These are phyloP conservation scores for Trichomonas vaginalis DNA, from an alignment of 208 protist species.

Conservation along the genomic window DNA sequence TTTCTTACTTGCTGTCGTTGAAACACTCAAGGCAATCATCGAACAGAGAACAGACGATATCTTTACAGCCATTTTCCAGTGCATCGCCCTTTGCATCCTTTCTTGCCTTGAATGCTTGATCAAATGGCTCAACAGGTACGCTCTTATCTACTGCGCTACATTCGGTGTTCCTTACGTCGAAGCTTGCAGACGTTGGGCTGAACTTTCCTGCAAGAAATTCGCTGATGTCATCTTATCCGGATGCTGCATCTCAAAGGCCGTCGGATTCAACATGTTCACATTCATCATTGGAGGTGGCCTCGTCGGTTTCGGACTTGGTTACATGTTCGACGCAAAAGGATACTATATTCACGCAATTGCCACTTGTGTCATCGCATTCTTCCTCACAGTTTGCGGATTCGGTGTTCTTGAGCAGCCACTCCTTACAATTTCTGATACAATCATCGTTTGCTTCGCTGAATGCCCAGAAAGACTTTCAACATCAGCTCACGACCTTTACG, in stretches of 20 bases:
- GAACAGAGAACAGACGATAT: background rate
- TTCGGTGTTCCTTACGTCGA: background rate
- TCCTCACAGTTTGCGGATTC: background rate
- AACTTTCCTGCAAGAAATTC: background rate
- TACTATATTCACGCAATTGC: background rate
- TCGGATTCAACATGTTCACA: background rate
- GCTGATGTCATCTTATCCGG: background rate
- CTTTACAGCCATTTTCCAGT: background rate
- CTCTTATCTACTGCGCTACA: background rate
- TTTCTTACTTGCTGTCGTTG: background rate
- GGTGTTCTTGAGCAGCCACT: background rate
- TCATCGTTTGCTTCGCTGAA: background rate
- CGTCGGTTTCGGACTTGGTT: background rate
- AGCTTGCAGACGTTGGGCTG: background rate
- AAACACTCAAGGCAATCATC: background rate
- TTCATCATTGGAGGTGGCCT: background rate
- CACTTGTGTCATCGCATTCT: background rate
- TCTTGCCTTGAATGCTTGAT: background rate
- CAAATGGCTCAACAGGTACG: background rate
- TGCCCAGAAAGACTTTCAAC: background rate
- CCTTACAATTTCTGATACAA: background rate
- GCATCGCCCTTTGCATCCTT: background rate
- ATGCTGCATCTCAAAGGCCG: background rate
- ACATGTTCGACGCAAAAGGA: background rate
- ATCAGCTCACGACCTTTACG: background rate